Conservation (phyloP, 305 asterid genomes). For the Solanum chacoense region DNA sequence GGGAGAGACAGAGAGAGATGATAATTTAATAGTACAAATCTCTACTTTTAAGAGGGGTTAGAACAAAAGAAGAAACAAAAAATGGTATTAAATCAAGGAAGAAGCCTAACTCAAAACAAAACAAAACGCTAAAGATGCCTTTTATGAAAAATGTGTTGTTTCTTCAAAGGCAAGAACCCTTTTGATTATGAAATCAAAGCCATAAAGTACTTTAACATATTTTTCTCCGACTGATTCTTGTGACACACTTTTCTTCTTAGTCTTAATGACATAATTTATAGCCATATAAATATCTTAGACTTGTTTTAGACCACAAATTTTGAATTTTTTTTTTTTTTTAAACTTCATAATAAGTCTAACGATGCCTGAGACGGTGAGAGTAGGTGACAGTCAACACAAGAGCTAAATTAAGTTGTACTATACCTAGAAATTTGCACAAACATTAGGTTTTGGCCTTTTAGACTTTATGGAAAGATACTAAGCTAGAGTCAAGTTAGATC, state of each 20-base stretch:
- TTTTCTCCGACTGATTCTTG: neutral
- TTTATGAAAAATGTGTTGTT: conserved; percentile 13
- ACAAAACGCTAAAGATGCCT: conserved; percentile 13
- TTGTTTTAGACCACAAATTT: neutral
- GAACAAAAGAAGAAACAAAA: conserved; percentile 16
- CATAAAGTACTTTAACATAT: neutral
- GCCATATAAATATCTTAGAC: neutral
- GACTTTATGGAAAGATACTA: neutral
- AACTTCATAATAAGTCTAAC: neutral
- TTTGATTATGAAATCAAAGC: neutral
- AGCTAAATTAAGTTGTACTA: neutral
- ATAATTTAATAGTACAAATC: neutral
- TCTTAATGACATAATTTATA: too few species aligned
- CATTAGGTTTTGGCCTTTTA: conserved; percentile 2
- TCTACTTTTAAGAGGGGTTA: neutral
- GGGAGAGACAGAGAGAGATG: neutral
- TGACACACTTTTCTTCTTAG: neutral
- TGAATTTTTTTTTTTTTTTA: neutral
- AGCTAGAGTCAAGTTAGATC: conserved; percentile 17
- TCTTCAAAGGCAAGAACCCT: conserved; percentile 12
- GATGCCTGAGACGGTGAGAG: neutral
- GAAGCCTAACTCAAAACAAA: neutral
- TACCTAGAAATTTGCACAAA: neutral
- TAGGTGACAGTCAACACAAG: neutral
- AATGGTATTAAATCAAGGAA: neutral